These are phyloP conservation scores for Pseudonitzschia pungens DNA, from an alignment of 108 stramenopile genomes.

Conservation along the genomic window DNA sequence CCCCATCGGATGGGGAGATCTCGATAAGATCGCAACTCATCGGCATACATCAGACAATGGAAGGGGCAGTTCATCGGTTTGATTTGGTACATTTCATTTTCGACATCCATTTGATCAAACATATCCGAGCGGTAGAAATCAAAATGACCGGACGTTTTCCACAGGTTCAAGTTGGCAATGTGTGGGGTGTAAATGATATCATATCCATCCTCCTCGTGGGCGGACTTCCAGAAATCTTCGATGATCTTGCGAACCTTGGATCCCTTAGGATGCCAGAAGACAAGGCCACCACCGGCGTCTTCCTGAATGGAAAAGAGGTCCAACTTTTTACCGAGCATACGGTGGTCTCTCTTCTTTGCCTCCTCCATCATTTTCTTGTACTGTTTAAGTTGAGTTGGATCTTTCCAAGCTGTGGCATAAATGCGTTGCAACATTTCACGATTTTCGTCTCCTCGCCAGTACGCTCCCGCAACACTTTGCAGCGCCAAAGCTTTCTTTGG, in stretches of 20 bases:
- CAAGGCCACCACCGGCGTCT: conserved; percentile 80
- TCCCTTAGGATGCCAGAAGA: conserved; percentile 94
- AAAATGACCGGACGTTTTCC: conserved; percentile 98
- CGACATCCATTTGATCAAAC: conserved; percentile 99
- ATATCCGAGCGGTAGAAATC: conserved; percentile 97
- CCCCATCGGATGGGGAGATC: conserved; percentile 96
- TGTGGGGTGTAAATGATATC: conserved; percentile 97
- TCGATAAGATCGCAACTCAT: conserved; percentile 89
- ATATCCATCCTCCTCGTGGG: conserved; percentile 81
- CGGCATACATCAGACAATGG: conserved; percentile 98
- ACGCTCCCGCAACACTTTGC: conserved; percentile 94
- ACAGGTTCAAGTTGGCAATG: conserved; percentile 95
- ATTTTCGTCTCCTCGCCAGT: conserved; percentile 98
- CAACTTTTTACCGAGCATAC: conserved; percentile 92
- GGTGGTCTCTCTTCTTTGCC: conserved; percentile 97
- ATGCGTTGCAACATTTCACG: conserved; percentile 92
- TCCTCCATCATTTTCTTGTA: conserved; percentile 92
- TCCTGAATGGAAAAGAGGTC: conserved; percentile 96
- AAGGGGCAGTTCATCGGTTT: conserved; percentile 99
- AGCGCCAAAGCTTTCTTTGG: conserved; percentile 85
- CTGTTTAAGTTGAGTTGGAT: conserved; percentile 74
- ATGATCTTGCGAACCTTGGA: conserved; percentile 84
- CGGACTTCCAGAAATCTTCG: conserved; percentile 94
- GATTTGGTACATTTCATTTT: conserved; percentile 94
- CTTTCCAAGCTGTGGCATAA: conserved; percentile 96